These are phyloP conservation scores for Psilocybe cubensis DNA, from an alignment of 768 basidiomycete species.

Conservation along the genomic window DNA sequence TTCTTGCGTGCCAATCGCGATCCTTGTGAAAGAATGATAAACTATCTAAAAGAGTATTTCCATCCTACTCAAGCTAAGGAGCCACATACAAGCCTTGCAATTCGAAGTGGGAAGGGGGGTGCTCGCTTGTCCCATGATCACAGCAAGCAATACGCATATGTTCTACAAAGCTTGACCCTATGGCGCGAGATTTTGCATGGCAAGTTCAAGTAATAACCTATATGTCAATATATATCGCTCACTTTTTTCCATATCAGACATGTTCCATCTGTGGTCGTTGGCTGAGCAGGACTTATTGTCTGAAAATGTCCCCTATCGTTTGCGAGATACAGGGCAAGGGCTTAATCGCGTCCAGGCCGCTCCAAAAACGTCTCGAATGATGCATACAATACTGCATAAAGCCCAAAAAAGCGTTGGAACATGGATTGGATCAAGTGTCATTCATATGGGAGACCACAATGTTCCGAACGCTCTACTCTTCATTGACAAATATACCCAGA, in stretches of 20 bases:
- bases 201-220: constrained; percentile 28
- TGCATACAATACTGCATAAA: constrained; percentile 85
- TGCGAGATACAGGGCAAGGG: constrained; percentile 91
- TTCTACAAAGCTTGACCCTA: constrained; percentile 82
- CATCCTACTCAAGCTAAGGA: constrained; percentile 73
- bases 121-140: constrained; percentile 86
- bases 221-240: background rate
- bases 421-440: constrained; percentile 87
- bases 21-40: constrained; percentile 86
- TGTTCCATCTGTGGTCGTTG: constrained; percentile 87
- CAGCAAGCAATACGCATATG: constrained; percentile 83
- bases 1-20: constrained; percentile 87
- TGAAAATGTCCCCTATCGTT: constrained; percentile 72
- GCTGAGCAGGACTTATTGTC: constrained; percentile 84
- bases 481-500: constrained; percentile 93
- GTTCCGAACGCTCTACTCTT: constrained; percentile 87
- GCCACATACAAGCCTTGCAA: constrained; percentile 69
- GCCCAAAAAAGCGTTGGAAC: constrained; percentile 80
- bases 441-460: constrained; percentile 89
- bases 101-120: constrained; percentile 79
- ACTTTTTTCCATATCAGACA: constrained; percentile 49
- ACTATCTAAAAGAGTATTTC: constrained; percentile 75
- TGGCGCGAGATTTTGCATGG: constrained; percentile 89
- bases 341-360: constrained; percentile 86
- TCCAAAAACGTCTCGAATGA: constrained; percentile 89